Evolutionary conservation across 208 protist genomes (phyloP).

Genomic region (Acanthamoeba triangularis): DNA sequence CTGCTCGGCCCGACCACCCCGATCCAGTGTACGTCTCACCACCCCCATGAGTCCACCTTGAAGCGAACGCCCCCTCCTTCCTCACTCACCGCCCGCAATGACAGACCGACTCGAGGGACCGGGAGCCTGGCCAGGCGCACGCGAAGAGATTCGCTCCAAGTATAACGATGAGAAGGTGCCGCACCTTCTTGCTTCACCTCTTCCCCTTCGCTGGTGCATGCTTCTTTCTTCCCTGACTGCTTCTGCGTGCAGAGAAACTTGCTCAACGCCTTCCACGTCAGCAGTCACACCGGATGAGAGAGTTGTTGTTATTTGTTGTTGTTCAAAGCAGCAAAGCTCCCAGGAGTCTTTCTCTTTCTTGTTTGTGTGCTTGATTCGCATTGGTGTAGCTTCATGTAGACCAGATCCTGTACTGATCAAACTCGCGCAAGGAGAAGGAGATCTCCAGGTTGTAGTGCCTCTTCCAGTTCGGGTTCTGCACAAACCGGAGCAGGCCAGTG

Average conservation of each 20-base stretch:
- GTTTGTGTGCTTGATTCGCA: no score
- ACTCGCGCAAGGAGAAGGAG: constrained; percentile 21
- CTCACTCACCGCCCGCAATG: no score
- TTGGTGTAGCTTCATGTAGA: background rate
- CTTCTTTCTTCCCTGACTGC: background rate
- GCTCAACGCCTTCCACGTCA: background rate
- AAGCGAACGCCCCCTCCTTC: no score
- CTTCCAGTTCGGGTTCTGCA: constrained; percentile 63
- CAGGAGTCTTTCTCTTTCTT: no score
- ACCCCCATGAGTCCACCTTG: background rate
- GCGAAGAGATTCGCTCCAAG: constrained; percentile 54
- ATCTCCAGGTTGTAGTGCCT: constrained; percentile 67
- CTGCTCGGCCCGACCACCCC: constrained; percentile 53
- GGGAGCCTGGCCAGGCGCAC: constrained; percentile 42
- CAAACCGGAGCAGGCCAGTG: constrained; percentile 25
- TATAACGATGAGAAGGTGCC: background rate
- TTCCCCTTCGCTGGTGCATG: background rate
- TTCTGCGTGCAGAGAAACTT: background rate
- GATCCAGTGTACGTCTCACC: constrained; percentile 20
- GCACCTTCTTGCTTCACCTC: background rate
- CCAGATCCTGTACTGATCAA: constrained; percentile 27
- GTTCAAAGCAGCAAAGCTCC: no score
- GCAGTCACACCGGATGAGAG: no score
- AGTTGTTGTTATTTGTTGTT: no score
- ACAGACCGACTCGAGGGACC: constrained; percentile 41